Conservation (phyloP, 1,139 yeast species). For the Zygosaccharomyces pseudobailii region DNA sequence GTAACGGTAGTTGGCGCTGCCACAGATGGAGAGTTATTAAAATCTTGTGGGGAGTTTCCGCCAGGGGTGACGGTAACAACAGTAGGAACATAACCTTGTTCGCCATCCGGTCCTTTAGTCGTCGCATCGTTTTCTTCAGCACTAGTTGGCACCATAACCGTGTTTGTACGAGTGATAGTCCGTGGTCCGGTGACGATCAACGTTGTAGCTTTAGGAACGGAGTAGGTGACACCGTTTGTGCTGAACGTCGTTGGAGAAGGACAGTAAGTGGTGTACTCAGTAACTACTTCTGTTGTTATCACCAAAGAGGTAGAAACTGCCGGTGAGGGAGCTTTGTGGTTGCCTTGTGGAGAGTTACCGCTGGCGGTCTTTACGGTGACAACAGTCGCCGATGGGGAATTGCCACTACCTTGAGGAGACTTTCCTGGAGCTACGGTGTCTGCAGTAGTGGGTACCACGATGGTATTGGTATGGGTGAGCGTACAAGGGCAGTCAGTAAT, state of each 20-base stretch:
- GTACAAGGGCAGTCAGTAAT: constrained; percentile 57
- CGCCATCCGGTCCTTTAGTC: too few relatives aligned
- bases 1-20: constrained; percentile 9
- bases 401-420: too few relatives aligned
- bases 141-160: not conserved
- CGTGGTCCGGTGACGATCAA: constrained; percentile 59
- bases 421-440: too few relatives aligned
- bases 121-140: too few relatives aligned
- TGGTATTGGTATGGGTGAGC: constrained; percentile 25
- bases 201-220: constrained; percentile 50
- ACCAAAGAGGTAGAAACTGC: constrained; percentile 2
- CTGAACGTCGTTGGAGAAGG: constrained; percentile 51
- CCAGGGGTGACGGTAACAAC: too few relatives aligned
- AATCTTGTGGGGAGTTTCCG: too few relatives aligned
- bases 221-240: constrained; percentile 45
- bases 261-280: constrained; percentile 56
- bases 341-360: not conserved
- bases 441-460: not conserved
- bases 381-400: too few relatives aligned
- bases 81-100: too few relatives aligned
- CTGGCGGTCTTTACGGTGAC: not conserved
- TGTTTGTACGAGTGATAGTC: constrained; percentile 37
- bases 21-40: constrained; percentile 1
- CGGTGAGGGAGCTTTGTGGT: not conserved
- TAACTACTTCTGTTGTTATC: constrained; percentile 40